Base-by-base conservation (phyloP, 2,329 filamentous ascomycete species). In the Hypoxylon rubiginosum region DNA sequence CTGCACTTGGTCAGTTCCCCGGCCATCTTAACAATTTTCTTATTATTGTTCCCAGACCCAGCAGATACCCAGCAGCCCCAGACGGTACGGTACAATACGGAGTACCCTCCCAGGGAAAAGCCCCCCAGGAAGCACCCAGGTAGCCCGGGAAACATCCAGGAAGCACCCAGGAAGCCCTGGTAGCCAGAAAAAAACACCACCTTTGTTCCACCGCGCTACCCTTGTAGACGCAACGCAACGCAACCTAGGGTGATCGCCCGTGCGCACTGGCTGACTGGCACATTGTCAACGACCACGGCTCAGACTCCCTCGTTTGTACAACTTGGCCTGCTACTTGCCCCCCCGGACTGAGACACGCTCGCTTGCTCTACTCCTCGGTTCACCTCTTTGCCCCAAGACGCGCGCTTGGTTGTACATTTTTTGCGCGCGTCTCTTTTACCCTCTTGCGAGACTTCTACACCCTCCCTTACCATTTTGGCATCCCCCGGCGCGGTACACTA, bases 331-430 rank as follows among this genome's bases (percentile, higher is more conserved):
- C n/a, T 24, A 24, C 21, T 24, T 24, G 21, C 21, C 21, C 4
- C 21, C 21, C 63, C 68, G 58, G 66, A 68, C 71, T 67, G 64
- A 75, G 69, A 75, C 69, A 71, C 70, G 69, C 70, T 74, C 69
- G 67, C 69, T 71, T 73, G 67, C 67, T 71, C 72, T 70, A 56
- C 60, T 64, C 57, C 64, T 71, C 67, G 71, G 69, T 67, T 73
- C 63, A 52, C 64, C 68, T 57, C 70, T 53, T 58, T 55, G 43
- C 48, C 48, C 62, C 66, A 75, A 79, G 75, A 78, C 78, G 76
- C 78, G 78, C 78, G 78, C 78, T 78, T 79, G 78, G 58, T 64
- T 39, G 48, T 67, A 65, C 69, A 59, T 65, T 62, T 65, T 72
- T 75, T 72, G 73, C 73, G 73, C 73, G 73, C 70, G 70, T 75